Conservation (phyloP, 306 rosid genomes). For the Pueraria montana region DNA sequence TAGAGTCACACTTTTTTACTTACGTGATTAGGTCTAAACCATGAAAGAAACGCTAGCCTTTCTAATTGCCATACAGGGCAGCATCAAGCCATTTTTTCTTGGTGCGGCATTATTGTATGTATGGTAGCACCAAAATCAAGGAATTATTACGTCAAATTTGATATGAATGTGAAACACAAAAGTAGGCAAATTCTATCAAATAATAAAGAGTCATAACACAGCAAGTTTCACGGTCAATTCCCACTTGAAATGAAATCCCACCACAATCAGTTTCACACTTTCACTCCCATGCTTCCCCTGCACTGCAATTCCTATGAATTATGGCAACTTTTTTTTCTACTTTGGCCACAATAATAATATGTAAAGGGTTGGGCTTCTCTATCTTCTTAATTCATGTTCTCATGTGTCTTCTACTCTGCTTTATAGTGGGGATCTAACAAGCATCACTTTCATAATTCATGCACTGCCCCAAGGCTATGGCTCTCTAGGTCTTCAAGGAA, state of each 20-base stretch:
- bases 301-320: conserved; percentile 28
- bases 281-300: conserved; percentile 8
- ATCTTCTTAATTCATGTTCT: conserved; percentile 3
- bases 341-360: conserved; percentile 35
- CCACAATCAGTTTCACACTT: conserved; percentile 26
- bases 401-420: conserved; percentile 25
- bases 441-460: conserved; percentile 55
- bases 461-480: conserved; percentile 34
- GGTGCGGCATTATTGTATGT: conserved; percentile 49
- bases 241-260: conserved; percentile 44
- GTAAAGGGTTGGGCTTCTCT: conserved; percentile 13
- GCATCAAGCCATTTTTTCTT: conserved; percentile 26
- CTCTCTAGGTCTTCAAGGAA: conserved; percentile 46
- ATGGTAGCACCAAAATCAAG: conserved; percentile 58
- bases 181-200: conserved; percentile 55
- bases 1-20: conserved; percentile 7
- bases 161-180: conserved; percentile 44
- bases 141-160: conserved; percentile 64
- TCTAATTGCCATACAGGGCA: not conserved
- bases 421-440: conserved; percentile 44
- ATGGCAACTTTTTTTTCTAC: conserved; percentile 31
- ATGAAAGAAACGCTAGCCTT: conserved; percentile 6
- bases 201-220: conserved; percentile 36
- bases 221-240: conserved; percentile 41
- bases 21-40: conserved; percentile 41